Conservation (phyloP, 148 eudicot species). For the Chenopodium formosanum region DNA sequence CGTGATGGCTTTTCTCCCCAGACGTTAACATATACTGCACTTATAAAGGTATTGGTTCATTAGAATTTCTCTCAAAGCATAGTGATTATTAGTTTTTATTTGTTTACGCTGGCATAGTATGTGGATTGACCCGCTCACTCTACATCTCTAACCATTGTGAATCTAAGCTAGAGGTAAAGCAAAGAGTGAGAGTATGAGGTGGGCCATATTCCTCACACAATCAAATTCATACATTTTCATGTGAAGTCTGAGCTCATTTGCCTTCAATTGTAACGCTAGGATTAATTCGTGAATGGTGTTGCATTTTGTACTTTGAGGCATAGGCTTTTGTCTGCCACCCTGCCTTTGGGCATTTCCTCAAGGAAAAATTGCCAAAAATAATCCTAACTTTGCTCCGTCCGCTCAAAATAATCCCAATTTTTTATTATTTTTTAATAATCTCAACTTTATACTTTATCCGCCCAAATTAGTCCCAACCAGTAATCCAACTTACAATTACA, state of each 20-base stretch:
- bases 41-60: conserved; percentile 55
- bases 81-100: not conserved
- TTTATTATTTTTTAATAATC: no score
- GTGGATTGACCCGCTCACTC: not conserved
- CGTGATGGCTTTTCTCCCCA: conserved; percentile 58
- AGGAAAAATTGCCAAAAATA: no score
- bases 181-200: not conserved
- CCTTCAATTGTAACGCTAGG: not conserved
- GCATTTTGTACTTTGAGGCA: not conserved
- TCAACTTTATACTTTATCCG: no score
- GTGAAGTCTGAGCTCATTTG: not conserved
- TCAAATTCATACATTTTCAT: not conserved
- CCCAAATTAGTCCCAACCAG: no score
- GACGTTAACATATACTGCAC: conserved; percentile 52
- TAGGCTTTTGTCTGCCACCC: not conserved
- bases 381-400: no score
- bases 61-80: not conserved
- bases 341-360: not conserved
- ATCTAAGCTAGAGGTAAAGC: not conserved
- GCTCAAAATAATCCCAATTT: no score
- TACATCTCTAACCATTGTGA: not conserved
- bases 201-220: not conserved
- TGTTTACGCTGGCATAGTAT: not conserved
- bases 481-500: no score
- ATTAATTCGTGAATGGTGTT: not conserved